Evolutionary conservation across 768 basidiomycete genomes (phyloP), one percentile per base, ranked within the genome.

Genomic region (Coprinellus aureogranulatus): DNA sequence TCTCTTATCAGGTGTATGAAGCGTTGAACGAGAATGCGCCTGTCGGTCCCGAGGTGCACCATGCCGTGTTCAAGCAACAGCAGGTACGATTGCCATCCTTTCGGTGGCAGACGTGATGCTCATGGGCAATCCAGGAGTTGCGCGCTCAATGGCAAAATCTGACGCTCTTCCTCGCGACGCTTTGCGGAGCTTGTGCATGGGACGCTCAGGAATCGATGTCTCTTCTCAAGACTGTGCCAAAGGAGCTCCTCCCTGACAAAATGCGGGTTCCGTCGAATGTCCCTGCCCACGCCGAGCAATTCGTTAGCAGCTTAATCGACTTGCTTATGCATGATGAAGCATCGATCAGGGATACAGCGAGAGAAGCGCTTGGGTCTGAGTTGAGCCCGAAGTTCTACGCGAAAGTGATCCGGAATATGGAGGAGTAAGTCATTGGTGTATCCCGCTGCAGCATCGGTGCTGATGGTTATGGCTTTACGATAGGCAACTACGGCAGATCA

Each of bases 91-190:
- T 10, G 34, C 9, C n/a, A n/a, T n/a, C n/a, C n/a, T n/a, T n/a
- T n/a, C n/a, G n/a, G n/a, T 39, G 37, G 18, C 37, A 39, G 18
- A 39, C 37, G 9, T 9, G 18, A 39, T 39, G 37, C 37, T 9
- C 9, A 9, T 39, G 9, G 37, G 27, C 39, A 31, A 26, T 9
- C 4, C 60, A 92, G 90, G 90, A 92, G 20, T 79, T 84, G 62
- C 81, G 86, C 41, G 81, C 78, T 37, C 89, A 92, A 62, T 97
- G 94, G 93, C 87, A 90, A 64, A 92, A 94, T 66, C 73, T 92
- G 12, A 87, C 89, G 0, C 72, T 92, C 23, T 91, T 89, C 70
- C 75, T 95, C 39, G 84, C 90, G 3, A 82, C 89, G 0, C 79
- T 87, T n/a, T 85, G 86, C 37, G 88, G 88, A 4, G 75, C 82